phyloP scores from a whole-genome alignment of 345 rosid species.

The Combretum micranthum region DNA sequence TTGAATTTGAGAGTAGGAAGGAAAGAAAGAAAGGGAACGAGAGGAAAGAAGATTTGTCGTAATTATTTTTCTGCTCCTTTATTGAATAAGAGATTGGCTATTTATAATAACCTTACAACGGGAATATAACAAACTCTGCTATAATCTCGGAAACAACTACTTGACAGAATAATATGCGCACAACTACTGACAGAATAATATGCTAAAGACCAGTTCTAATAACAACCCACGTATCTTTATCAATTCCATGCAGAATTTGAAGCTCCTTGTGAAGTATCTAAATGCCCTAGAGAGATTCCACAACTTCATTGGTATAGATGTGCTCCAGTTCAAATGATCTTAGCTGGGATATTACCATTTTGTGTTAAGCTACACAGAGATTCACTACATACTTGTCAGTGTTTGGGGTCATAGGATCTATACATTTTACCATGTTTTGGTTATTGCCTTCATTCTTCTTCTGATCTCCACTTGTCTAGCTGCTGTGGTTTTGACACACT shows the following conservation, averaged over 20 bases:
- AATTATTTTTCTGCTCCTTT: no score
- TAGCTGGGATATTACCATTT: not conserved
- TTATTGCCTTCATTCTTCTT: not conserved
- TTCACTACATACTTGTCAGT: not conserved
- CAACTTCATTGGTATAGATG: conserved; percentile 74
- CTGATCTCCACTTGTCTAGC: conserved; percentile 69
- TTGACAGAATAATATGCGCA: no score
- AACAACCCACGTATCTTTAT: no score
- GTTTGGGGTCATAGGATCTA: not conserved
- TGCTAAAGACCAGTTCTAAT: no score
- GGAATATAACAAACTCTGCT: no score
- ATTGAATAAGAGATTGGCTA: no score
- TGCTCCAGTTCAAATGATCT: conserved; percentile 72
- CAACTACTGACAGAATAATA: no score
- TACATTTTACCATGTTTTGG: not conserved
- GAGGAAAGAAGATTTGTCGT: no score
- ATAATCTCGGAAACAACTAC: no score
- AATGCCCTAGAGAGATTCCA: conserved; percentile 78
- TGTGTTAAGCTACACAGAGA: not conserved
- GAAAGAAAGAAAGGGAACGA: no score
- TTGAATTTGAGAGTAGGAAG: no score
- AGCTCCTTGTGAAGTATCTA: conserved; percentile 75
- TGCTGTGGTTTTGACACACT: conserved; percentile 80
- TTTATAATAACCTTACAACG: no score
- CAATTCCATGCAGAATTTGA: conserved; percentile 71